Evolutionary conservation across 2,329 filamentous ascomycete species (phyloP), one percentile per base, ranked within the genome.

Genomic region (Monilinia polystroma): DNA sequence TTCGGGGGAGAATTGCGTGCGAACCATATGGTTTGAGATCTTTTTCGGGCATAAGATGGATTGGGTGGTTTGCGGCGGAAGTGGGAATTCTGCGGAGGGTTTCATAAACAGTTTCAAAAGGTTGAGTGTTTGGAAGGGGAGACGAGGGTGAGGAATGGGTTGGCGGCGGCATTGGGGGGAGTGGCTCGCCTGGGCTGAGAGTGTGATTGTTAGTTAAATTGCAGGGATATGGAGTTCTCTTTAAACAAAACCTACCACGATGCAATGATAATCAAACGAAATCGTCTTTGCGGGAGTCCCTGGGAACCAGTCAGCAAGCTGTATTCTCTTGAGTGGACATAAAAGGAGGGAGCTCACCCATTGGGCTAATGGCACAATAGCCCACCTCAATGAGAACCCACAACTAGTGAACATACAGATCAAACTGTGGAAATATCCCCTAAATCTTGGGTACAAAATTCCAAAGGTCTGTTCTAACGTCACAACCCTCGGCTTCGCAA

Each of bases 401-500:
- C 82, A 77, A 3, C 83, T 78, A 0, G 90, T 87, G 64, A 93
- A 87, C 43, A 87, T 85, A 35, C 83, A 79, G 3, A 95, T 79
- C 0, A 93, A 76, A 0, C 81, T 78, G 51, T 83, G 80, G 57
- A 93, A 88, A 63, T 84, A 87, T 0, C 79, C 77, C 14, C 78
- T 76, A 65, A 88, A 86, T 0, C 80, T 77, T 0, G 83, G 77
- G 29, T 81, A 79, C 0, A 84, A 76, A 0, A 96, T 82, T 0
- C 91, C 91, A 63, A 86, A 87, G 0, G 92, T 93, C 73, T 96
- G 90, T 72, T 96, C 92, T 0, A 96, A 79, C 0, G 91, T 96
- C 1, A 91, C 84, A 0, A 95, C 74, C 0, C 92, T 82, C 0
- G 92, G 91, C 0, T 82, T 83, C 0, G 83, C 76, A 47, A 83